phyloP scores from a whole-genome alignment of 1,284 basidiomycete species.

The Cystobasidiaceae sp. region DNA sequence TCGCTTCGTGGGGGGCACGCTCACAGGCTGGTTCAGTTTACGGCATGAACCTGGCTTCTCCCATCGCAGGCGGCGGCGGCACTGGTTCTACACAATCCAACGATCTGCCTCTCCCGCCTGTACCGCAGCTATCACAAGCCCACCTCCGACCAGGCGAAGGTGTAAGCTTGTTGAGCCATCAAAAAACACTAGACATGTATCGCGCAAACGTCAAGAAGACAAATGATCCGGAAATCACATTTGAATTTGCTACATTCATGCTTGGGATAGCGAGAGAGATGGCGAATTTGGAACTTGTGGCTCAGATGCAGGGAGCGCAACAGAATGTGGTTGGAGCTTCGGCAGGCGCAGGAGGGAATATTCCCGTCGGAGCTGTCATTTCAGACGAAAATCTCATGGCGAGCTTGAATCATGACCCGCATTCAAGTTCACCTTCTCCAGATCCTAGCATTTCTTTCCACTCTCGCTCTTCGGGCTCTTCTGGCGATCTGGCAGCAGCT shows the following conservation, averaged over 20 bases:
- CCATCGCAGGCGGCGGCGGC: neutral
- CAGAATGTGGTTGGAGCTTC: neutral
- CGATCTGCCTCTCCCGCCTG: slow-evolving; percentile 8
- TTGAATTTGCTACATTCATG: slow-evolving; percentile 98
- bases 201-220: slow-evolving; percentile 97
- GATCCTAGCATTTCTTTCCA: slow-evolving; percentile 44
- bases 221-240: slow-evolving; percentile 93
- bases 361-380: neutral
- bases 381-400: slow-evolving; percentile 21
- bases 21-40: slow-evolving; percentile 21
- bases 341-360: neutral
- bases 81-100: neutral
- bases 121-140: slow-evolving; percentile 71
- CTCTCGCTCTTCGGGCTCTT: slow-evolving; percentile 13
- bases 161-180: slow-evolving; percentile 85
- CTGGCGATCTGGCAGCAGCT: slow-evolving; percentile 24
- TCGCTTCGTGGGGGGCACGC: slow-evolving; percentile 13
- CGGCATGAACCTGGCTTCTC: slow-evolving; percentile 16
- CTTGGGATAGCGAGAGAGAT: slow-evolving; percentile 64
- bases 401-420: neutral
- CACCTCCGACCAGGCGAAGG: slow-evolving; percentile 89
- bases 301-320: neutral
- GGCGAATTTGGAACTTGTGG: slow-evolving; percentile 20
- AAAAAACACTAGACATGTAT: slow-evolving; percentile 93
- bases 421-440: slow-evolving; percentile 62